phyloP scores from a whole-genome alignment of 257 asterid genomes.

The Ligustrum vulgare region DNA sequence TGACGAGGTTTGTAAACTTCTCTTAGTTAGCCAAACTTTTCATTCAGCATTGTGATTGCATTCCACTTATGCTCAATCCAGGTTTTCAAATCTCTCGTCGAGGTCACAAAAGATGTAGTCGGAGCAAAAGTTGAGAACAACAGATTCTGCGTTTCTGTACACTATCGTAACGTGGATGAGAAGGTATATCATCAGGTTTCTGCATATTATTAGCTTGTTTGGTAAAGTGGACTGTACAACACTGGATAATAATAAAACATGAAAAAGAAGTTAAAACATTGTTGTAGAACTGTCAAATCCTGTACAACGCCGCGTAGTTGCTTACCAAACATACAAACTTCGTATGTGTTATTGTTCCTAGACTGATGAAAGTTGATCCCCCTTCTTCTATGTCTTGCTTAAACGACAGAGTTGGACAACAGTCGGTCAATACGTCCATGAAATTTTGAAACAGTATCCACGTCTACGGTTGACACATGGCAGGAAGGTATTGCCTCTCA shows the following conservation, averaged over 20 bases:
- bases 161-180: constrained; percentile 91
- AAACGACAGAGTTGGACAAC: constrained; percentile 66
- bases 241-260: neutral
- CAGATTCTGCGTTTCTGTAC: constrained; percentile 92
- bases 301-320: neutral
- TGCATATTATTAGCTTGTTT: neutral
- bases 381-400: constrained; percentile 1
- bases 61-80: constrained; percentile 22
- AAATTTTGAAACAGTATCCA: constrained; percentile 64
- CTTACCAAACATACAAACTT: neutral
- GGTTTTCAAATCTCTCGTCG: constrained; percentile 70
- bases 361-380: neutral
- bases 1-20: constrained; percentile 55
- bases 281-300: too few relatives aligned
- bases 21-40: neutral
- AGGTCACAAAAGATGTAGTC: constrained; percentile 61
- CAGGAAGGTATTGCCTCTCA: constrained; percentile 65
- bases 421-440: constrained; percentile 60
- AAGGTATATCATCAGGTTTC: constrained; percentile 43
- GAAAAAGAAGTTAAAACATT: neutral
- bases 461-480: constrained; percentile 91
- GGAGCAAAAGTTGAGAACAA: constrained; percentile 92
- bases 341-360: neutral
- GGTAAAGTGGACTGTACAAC: neutral
- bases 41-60: neutral